Evolutionary conservation across 257 asterid species (phyloP), one percentile per base, ranked within the genome.

Genomic region (Parsonsia alboflavescens): DNA sequence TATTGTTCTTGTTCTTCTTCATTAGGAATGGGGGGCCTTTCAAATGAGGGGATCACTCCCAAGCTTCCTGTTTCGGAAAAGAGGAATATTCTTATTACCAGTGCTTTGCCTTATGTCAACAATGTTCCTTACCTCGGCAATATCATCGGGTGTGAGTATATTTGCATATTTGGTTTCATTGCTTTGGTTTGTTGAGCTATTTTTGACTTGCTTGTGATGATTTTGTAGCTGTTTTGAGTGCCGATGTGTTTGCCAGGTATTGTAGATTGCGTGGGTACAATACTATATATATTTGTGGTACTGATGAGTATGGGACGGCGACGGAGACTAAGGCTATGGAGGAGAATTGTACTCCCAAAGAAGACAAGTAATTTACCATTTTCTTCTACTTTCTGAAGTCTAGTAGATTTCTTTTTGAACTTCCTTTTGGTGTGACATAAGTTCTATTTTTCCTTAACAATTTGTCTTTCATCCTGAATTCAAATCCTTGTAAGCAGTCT

Each of bases 71-170:
- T 94, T 68, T 83, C 86, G 0, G 99, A 96, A 66, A 87, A 88
- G 83, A 80, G 98, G 66, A 94, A 94, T 74, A 77, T 94, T 72
- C 88, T 94, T 73, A 90, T 94, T 79, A 94, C 98, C 36, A 92
- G 97, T 71, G 99, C 99, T 33, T 77, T 94, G 84, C 98, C 98
- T 6, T 94, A 94, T 53, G 97, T 94, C 75, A 94, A 94, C 70
- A 94, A 94, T 83, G 96, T 94, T n/a, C 99, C 99, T 19, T 98
- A 94, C 76, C 98, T 92, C 71, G 99, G 99, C 77, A 94, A 94
- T 86, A 90, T 94, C 79, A 94, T 94, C 75, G 99, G 99, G 75
- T 86, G 99, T 92, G 84, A 79, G 73, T 73, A 26, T 71, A 48
- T 45, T 1, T 74, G 62, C 45, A 30, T 71, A 46, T 8, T 36